Percentiles rank a stretch among this genome's conserved stretches.
Evolutionary conservation across 148 eudicot genomes (phyloP).

Genomic region (Linanthus parryae): DNA sequence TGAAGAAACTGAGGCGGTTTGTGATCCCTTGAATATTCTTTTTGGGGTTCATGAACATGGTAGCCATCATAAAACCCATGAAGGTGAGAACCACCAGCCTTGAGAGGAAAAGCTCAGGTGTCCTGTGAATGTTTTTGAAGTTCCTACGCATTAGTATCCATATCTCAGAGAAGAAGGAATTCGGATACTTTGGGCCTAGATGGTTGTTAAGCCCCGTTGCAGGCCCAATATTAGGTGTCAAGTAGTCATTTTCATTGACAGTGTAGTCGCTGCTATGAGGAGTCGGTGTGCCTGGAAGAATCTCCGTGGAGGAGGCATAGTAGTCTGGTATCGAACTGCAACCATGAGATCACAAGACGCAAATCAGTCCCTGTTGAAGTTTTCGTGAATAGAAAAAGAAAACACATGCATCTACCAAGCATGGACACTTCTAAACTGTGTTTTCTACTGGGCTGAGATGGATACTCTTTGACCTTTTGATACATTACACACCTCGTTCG

Average conservation of each 20-base stretch:
- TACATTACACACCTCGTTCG: too few relatives aligned
- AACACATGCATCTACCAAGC: too few relatives aligned
- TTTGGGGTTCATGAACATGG: constrained; percentile 32
- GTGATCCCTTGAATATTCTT: constrained; percentile 33
- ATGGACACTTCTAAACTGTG: too few relatives aligned
- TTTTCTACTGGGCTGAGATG: too few relatives aligned
- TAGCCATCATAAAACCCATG: constrained; percentile 50
- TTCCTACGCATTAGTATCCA: constrained; percentile 39
- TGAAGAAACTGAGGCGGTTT: constrained; percentile 42
- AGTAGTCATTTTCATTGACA: constrained; percentile 38
- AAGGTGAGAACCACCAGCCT: constrained; percentile 34
- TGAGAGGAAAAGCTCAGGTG: constrained; percentile 44
- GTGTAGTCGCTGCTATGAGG: constrained; percentile 44
- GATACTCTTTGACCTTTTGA: too few relatives aligned
- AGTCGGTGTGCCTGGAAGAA: constrained; percentile 34
- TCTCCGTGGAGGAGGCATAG: constrained; percentile 30
- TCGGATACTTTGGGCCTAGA: constrained; percentile 33
- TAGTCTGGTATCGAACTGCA: constrained; percentile 30
- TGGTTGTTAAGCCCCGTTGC: constrained; percentile 3
- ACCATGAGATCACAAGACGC: too few relatives aligned
- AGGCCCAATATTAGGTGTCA: constrained; percentile 22
- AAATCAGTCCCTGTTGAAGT: too few relatives aligned
- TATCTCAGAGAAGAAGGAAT: constrained; percentile 31
- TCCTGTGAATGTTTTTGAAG: constrained; percentile 38
- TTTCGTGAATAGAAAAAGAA: too few relatives aligned